Percentiles rank a stretch among this genome's conserved stretches.
Evolutionary conservation across 192 early-diverging fungal species (phyloP).

Genomic region (Coemansia erecta): DNA sequence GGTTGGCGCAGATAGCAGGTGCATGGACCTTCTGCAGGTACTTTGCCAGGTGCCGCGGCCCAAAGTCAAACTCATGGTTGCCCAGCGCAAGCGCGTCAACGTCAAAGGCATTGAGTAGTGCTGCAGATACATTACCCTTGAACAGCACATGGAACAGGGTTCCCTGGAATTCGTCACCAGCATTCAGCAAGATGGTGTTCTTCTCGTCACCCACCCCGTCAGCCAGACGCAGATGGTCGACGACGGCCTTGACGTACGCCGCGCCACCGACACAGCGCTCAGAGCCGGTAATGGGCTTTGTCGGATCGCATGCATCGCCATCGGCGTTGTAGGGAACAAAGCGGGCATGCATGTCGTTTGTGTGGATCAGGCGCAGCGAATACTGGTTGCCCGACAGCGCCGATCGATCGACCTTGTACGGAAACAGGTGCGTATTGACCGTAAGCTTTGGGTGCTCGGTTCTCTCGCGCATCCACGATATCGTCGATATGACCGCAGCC

Average conservation of each 20-base stretch:
- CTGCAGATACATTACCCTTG: conserved; percentile 57
- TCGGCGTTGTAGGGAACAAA: conserved; percentile 50
- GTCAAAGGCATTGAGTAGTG: conserved; percentile 63
- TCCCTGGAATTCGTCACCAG: conserved; percentile 69
- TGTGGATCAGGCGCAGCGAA: conserved; percentile 53
- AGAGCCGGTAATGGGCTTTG: conserved; percentile 2
- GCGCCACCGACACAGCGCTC: conserved; percentile 61
- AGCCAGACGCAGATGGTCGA: conserved; percentile 57
- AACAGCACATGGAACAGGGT: conserved; percentile 69
- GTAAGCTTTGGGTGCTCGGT: conserved; percentile 7
- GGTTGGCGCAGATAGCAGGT: conserved; percentile 69
- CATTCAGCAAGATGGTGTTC: conserved; percentile 65
- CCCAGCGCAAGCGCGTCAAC: conserved; percentile 62
- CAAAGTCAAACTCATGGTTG: conserved; percentile 79
- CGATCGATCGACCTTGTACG: conserved; percentile 9
- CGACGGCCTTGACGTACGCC: conserved; percentile 62
- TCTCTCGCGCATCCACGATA: conserved; percentile 27
- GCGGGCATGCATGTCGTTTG: conserved; percentile 59
- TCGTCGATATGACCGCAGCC: conserved; percentile 13
- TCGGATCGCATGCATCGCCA: conserved; percentile 51
- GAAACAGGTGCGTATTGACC: conserved; percentile 25
- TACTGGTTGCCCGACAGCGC: conserved; percentile 19
- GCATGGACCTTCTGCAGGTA: conserved; percentile 61
- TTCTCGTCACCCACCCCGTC: conserved; percentile 31
- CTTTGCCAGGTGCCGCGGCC: conserved; percentile 54